Evolutionary conservation across 306 rosid species (phyloP).

Genomic region (Vigna nakashimae): DNA sequence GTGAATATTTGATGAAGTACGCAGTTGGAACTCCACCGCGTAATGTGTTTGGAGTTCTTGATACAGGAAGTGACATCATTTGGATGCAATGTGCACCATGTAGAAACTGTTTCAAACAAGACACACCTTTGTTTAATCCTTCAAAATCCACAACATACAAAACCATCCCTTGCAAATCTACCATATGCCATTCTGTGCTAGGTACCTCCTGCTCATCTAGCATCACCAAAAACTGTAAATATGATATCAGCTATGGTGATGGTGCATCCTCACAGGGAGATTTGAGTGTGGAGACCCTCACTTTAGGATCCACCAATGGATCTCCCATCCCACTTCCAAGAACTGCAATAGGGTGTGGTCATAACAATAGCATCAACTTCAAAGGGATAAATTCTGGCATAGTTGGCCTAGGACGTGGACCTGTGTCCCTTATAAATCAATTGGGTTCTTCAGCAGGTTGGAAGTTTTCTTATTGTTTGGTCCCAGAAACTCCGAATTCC

Average conservation of each 20-base stretch:
- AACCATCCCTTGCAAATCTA: neutral
- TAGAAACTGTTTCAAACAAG: neutral
- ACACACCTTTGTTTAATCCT: neutral
- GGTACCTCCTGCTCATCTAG: neutral
- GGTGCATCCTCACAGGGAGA: neutral
- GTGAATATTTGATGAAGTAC: conserved; percentile 55
- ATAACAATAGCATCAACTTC: conserved; percentile 38
- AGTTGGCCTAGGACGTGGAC: neutral
- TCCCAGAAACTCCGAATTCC: neutral
- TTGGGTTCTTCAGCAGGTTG: neutral
- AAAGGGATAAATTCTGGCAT: neutral
- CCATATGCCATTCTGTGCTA: neutral
- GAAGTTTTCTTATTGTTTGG: conserved; percentile 66
- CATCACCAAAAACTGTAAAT: neutral
- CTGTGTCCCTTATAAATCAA: neutral
- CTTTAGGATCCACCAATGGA: neutral
- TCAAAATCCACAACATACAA: neutral
- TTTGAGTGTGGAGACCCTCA: conserved; percentile 47
- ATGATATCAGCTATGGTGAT: neutral
- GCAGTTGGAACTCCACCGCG: conserved; percentile 63
- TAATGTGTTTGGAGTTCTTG: conserved; percentile 40
- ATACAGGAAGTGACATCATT: neutral
- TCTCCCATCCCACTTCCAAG: neutral
- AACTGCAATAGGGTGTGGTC: neutral
- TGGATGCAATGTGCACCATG: neutral